Percentiles rank a stretch among this genome's conserved stretches.
These are phyloP conservation scores for Groenewaldozyma sp. DNA, from an alignment of 1,139 yeast genomes.

Conservation along the genomic window DNA sequence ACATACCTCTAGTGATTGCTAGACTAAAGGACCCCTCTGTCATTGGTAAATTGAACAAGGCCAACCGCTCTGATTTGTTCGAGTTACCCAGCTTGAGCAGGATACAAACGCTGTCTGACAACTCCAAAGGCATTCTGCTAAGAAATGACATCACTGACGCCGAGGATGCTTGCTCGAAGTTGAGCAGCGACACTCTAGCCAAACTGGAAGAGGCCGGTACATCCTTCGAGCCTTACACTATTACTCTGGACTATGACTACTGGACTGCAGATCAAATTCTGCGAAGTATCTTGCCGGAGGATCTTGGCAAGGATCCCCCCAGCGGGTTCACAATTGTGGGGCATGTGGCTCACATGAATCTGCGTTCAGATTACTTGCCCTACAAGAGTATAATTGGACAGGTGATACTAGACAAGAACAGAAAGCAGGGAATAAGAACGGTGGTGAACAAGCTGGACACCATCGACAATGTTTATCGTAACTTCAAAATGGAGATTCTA, in stretches of 20 bases:
- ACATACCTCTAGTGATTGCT: conserved; percentile 55
- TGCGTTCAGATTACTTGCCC: conserved; percentile 78
- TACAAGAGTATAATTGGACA: conserved; percentile 78
- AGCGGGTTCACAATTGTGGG: conserved; percentile 92
- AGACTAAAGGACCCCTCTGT: conserved; percentile 60
- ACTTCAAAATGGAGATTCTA: conserved; percentile 86
- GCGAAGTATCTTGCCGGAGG: conserved; percentile 64
- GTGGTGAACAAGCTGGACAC: conserved; percentile 92
- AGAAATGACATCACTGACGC: conserved; percentile 41
- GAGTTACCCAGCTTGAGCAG: conserved; percentile 58
- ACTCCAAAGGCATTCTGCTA: conserved; percentile 53
- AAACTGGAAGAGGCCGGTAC: conserved; percentile 42
- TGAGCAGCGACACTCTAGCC: conserved; percentile 38
- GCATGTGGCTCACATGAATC: conserved; percentile 87
- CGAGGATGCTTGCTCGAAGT: conserved; percentile 31
- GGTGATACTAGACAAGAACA: conserved; percentile 81
- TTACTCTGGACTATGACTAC: conserved; percentile 58
- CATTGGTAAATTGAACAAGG: conserved; percentile 37
- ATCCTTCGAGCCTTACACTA: conserved; percentile 42
- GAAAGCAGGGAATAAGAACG: conserved; percentile 49
- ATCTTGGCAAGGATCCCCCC: conserved; percentile 41
- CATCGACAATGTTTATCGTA: conserved; percentile 79
- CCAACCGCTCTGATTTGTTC: conserved; percentile 47
- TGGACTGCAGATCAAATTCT: conserved; percentile 92
- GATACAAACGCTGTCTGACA: conserved; percentile 39